These are phyloP conservation scores for Delonix regia DNA, from an alignment of 306 rosid species.

Conservation along the genomic window DNA sequence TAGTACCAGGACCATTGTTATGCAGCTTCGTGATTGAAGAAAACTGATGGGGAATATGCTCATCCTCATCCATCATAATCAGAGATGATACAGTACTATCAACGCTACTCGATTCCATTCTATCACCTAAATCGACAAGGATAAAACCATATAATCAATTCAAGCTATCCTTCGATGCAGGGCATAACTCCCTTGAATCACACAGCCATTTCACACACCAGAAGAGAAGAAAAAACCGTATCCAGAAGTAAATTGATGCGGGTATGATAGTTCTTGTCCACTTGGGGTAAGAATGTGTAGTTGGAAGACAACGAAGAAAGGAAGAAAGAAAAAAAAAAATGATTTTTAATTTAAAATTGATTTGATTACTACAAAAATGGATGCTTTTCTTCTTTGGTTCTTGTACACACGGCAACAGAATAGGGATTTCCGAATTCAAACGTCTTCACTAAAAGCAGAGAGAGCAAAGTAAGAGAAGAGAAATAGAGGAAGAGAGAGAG, in stretches of 20 bases:
- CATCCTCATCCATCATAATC: slow-evolving; percentile 54
- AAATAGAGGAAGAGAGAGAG: not conserved
- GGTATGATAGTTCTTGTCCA: slow-evolving; percentile 12
- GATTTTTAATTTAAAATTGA: not conserved
- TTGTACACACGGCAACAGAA: not conserved
- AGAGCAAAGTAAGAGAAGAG: not conserved
- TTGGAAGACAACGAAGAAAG: slow-evolving; percentile 3
- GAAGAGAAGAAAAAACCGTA: slow-evolving; percentile 9
- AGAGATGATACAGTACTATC: slow-evolving; percentile 40
- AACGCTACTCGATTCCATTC: slow-evolving; percentile 50
- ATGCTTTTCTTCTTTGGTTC: slow-evolving; percentile 12
- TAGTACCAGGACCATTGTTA: slow-evolving; percentile 39
- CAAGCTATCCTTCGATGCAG: not conserved
- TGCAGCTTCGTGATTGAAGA: slow-evolving; percentile 49
- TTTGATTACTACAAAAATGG: not conserved
- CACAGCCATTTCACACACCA: not conserved
- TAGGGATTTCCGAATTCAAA: not conserved
- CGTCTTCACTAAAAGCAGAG: not conserved
- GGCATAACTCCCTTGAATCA: slow-evolving; percentile 11
- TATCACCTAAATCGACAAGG: slow-evolving; percentile 12
- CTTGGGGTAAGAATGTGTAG: slow-evolving; percentile 21
- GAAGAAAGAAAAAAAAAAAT: not conserved
- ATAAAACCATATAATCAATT: not conserved
- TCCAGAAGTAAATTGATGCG: not conserved
- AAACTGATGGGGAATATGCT: slow-evolving; percentile 43